Conservation (phyloP, 768 basidiomycete species). For the Lactarius hatsudake region DNA sequence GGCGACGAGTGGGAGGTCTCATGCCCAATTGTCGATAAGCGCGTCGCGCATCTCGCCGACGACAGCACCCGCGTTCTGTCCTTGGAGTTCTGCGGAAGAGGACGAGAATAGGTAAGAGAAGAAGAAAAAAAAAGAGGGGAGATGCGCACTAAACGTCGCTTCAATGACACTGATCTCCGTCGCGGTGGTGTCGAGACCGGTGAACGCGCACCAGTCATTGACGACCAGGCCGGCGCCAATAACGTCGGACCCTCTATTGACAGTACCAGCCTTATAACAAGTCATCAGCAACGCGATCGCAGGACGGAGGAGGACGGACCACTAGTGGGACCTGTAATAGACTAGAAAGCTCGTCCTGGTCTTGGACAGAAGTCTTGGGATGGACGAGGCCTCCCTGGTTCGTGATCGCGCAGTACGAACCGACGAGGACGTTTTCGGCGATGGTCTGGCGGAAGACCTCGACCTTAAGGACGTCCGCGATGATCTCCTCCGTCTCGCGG, state of each 20-base stretch:
- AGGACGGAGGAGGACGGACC: slow-evolving; percentile 47
- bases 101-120: slow-evolving; percentile 1
- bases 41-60: slow-evolving; percentile 61
- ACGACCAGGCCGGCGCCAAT: slow-evolving; percentile 97
- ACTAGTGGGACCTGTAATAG: slow-evolving; percentile 93
- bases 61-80: slow-evolving; percentile 51
- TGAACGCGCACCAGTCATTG: slow-evolving; percentile 99
- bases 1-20: slow-evolving; percentile 30
- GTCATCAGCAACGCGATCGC: not conserved
- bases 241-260: slow-evolving; percentile 97
- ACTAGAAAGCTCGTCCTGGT: slow-evolving; percentile 95
- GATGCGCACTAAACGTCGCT: slow-evolving; percentile 86
- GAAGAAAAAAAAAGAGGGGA: slow-evolving; percentile 9
- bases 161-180: slow-evolving; percentile 99
- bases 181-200: slow-evolving; percentile 98
- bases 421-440: slow-evolving; percentile 95
- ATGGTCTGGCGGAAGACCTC: slow-evolving; percentile 98
- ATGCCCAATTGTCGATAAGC: slow-evolving; percentile 83
- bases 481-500: slow-evolving; percentile 99
- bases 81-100: slow-evolving; percentile 48
- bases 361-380: slow-evolving; percentile 94
- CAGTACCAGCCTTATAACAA: slow-evolving; percentile 79
- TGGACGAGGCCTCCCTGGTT: slow-evolving; percentile 98
- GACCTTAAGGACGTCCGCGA: slow-evolving; percentile 97
- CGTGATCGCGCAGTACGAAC: slow-evolving; percentile 90